phyloP scores from a whole-genome alignment of 208 protist genomes.

The Trypanosomatidae sp. region DNA sequence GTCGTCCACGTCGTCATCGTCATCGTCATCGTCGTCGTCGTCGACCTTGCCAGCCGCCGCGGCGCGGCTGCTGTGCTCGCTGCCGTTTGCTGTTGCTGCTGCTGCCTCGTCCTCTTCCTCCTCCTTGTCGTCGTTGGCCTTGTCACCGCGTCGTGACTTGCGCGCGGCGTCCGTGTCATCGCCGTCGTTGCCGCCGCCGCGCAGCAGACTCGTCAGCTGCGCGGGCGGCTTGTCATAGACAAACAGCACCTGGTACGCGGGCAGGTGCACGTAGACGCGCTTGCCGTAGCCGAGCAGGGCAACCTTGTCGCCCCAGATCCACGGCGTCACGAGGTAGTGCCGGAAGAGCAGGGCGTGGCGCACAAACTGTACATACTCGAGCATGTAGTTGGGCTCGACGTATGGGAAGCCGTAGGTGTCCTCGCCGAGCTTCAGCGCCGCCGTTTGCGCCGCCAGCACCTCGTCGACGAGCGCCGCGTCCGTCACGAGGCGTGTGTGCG shows the following conservation, averaged over 20 bases:
- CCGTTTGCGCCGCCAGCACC: slow-evolving; percentile 32
- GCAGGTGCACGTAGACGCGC: slow-evolving; percentile 57
- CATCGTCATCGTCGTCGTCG: not conserved
- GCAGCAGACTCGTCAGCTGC: slow-evolving; percentile 11
- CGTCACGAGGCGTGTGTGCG: slow-evolving; percentile 29
- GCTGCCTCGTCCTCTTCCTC: slow-evolving; percentile 1
- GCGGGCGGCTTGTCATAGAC: slow-evolving; percentile 9
- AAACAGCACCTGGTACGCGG: slow-evolving; percentile 67
- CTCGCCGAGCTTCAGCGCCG: slow-evolving; percentile 10
- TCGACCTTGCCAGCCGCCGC: not conserved
- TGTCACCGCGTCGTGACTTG: slow-evolving; percentile 1
- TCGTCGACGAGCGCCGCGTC: slow-evolving; percentile 30
- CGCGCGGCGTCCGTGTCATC: slow-evolving; percentile 2
- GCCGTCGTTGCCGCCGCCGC: slow-evolving; percentile 11
- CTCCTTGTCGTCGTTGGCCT: not conserved
- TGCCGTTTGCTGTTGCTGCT: not conserved
- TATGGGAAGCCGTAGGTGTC: slow-evolving; percentile 48
- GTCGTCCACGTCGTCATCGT: not conserved
- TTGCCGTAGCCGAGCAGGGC: slow-evolving; percentile 53
- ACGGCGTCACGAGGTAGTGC: slow-evolving; percentile 58
- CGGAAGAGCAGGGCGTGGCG: slow-evolving; percentile 38
- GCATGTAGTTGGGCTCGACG: slow-evolving; percentile 65
- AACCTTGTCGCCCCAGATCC: slow-evolving; percentile 69
- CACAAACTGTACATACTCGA: slow-evolving; percentile 73
- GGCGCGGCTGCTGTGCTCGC: not conserved